These are phyloP conservation scores for Candida oleophila DNA, from an alignment of 805 yeast genomes.

Conservation along the genomic window DNA sequence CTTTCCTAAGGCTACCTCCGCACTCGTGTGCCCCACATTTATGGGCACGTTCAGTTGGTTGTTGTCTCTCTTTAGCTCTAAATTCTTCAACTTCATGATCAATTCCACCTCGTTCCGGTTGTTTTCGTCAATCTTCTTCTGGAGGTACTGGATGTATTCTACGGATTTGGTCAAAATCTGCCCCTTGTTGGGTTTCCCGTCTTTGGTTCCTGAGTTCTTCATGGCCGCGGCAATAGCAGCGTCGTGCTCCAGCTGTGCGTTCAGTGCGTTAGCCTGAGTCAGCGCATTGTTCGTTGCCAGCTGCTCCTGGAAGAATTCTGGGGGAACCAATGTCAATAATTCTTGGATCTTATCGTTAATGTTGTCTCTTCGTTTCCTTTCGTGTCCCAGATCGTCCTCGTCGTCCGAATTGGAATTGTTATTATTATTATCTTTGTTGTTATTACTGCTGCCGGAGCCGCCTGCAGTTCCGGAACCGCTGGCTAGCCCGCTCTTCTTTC, in stretches of 20 bases:
- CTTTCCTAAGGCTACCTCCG: constrained; percentile 70
- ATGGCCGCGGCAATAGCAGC: constrained; percentile 29
- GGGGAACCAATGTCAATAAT: constrained; percentile 36
- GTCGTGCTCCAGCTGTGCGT: constrained; percentile 15
- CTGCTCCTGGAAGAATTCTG: constrained; percentile 30
- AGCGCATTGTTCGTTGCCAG: constrained; percentile 7
- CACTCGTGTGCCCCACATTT: constrained; percentile 61
- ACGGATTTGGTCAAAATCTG: constrained; percentile 75
- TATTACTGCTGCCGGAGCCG: constrained; percentile 21
- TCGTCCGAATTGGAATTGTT: constrained; percentile 29
- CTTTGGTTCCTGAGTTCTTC: constrained; percentile 61
- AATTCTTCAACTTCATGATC: constrained; percentile 54
- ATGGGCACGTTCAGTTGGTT: constrained; percentile 41
- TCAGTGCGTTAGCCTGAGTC: constrained; percentile 10
- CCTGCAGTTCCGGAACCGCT: not conserved
- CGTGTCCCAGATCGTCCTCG: constrained; percentile 40
- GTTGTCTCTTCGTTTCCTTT: constrained; percentile 42
- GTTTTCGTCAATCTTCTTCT: constrained; percentile 71
- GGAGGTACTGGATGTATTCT: constrained; percentile 65
- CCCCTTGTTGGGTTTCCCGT: constrained; percentile 84
- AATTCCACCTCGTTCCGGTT: constrained; percentile 79
- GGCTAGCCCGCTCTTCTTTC: constrained; percentile 8
- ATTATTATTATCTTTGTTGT: constrained; percentile 10
- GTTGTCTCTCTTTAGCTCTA: constrained; percentile 46
- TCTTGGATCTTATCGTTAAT: constrained; percentile 47